Base-by-base conservation (phyloP, 1,284 basidiomycete genomes). In the Tilletia walkeri region DNA sequence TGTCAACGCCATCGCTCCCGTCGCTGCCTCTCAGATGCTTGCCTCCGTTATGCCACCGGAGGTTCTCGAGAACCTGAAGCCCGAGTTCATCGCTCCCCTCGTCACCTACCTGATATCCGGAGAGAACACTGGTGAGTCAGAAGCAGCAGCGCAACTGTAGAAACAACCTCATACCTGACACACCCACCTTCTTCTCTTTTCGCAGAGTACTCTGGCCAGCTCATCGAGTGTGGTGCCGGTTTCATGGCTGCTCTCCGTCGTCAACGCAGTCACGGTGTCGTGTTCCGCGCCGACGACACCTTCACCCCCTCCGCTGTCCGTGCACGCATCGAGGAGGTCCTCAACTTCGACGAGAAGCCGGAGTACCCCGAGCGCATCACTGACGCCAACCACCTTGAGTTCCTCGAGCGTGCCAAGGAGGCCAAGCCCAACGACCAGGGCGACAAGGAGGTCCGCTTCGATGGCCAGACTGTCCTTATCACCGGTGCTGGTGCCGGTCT, bases 11-110 rank as follows among this genome's bases (percentile, higher is more conserved):
- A 92, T 99, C 76, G 95, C 93, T 6, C 96, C 95, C 5, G 92
- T 95, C 77, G 94, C 94, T 38, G 94, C 94, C 0, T 95, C 93
- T 4, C 89, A 90, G 39, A 95, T 97, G 92, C 95, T 93, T 2
- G 93, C 90, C 79, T 95, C 94, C 0, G 87, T 97, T 81, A 94
- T 98, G 92, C 94, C 95, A 16, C 92, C 92, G n/a, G 95, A 99
- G 75, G 91, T 98, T 88, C 89, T 99, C 73, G 91, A 90, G 67
- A 91, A 93, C 79, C 86, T 99, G 68, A 93, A 92, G 88, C 96
- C 96, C 47, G 92, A 94, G 82, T 94, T 91, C 76, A 91, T 99
- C 65, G 94, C 94, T 1, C 95, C 96, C 2, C 90, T 99, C 73
- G 82, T 79, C 39, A 76, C 80, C 59, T 83, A 75, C 77, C 80